Conservation (phyloP, 1,284 basidiomycete species). For the Pterulicium gracile region DNA sequence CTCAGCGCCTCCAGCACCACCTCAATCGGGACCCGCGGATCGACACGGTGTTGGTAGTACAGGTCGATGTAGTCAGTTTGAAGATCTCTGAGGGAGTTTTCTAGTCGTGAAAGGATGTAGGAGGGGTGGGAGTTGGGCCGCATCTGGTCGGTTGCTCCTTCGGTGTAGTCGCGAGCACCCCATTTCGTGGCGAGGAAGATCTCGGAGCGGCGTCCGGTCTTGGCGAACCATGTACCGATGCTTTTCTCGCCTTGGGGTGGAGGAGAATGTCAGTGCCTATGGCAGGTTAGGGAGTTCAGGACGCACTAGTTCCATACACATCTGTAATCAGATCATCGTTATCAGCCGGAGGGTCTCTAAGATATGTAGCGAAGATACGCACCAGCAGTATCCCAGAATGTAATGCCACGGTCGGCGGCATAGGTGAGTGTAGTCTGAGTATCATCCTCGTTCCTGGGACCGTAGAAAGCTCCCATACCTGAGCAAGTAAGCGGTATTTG, state of each 20-base stretch:
- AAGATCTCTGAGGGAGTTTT: constrained; percentile 15
- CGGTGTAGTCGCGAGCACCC: constrained; percentile 4
- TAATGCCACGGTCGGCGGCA: constrained; percentile 15
- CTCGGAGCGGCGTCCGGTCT: constrained; percentile 13
- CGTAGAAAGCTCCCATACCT: constrained; percentile 18
- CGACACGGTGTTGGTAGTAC: constrained; percentile 20
- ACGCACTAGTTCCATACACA: constrained; percentile 16
- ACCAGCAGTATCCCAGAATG: constrained; percentile 17
- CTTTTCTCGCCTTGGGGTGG: neutral
- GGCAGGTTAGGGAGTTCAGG: neutral
- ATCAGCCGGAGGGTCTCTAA: neutral
- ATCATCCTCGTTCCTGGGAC: constrained; percentile 14
- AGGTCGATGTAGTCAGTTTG: constrained; percentile 18
- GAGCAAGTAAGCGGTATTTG: neutral
- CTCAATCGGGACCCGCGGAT: constrained; percentile 22
- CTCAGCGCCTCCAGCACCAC: constrained; percentile 20
- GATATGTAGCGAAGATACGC: neutral
- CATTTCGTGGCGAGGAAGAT: constrained; percentile 21
- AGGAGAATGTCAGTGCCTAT: neutral
- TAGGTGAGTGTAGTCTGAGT: constrained; percentile 13
- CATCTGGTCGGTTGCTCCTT: neutral
- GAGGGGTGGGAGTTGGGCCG: constrained; percentile 4
- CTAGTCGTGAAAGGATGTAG: constrained; percentile 13
- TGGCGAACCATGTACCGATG: constrained; percentile 3
- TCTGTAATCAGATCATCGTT: constrained; percentile 5